These are phyloP conservation scores for Starmerella floris DNA, from an alignment of 805 yeast genomes.

Conservation along the genomic window DNA sequence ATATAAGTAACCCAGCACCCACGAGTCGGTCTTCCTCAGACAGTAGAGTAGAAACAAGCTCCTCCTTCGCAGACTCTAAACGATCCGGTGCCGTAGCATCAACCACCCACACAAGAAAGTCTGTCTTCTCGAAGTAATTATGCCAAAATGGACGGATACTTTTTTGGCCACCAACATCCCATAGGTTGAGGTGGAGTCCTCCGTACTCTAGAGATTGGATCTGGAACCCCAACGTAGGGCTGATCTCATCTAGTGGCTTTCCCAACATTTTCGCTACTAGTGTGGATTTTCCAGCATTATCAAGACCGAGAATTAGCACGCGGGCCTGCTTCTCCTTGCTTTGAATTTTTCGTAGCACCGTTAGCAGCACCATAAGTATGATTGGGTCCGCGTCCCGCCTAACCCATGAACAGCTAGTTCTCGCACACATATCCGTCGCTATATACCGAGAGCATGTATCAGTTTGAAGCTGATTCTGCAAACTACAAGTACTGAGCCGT, in stretches of 20 bases:
- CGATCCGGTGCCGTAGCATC: constrained; percentile 53
- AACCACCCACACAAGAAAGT: constrained; percentile 73
- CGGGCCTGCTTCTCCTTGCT: constrained; percentile 66
- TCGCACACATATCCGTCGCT: too few relatives aligned
- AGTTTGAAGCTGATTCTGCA: too few relatives aligned
- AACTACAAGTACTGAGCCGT: too few relatives aligned
- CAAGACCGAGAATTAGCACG: constrained; percentile 68
- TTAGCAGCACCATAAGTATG: constrained; percentile 73
- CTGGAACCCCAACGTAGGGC: constrained; percentile 86
- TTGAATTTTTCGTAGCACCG: constrained; percentile 71
- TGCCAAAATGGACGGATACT: constrained; percentile 82
- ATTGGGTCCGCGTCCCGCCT: too few relatives aligned
- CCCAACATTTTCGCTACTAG: constrained; percentile 47
- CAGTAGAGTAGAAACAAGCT: constrained; percentile 45
- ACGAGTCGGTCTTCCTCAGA: constrained; percentile 47
- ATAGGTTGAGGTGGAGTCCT: constrained; percentile 28
- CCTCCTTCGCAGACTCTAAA: constrained; percentile 49
- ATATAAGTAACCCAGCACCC: constrained; percentile 54
- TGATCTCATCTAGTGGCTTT: constrained; percentile 40
- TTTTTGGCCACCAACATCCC: constrained; percentile 88
- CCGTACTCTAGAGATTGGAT: constrained; percentile 42
- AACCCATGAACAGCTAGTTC: too few relatives aligned
- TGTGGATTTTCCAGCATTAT: constrained; percentile 85
- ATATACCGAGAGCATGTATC: too few relatives aligned
- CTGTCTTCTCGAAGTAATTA: constrained; percentile 75